These are phyloP conservation scores for Tuber umbilicatum DNA, from an alignment of 495 filamentous ascomycete genomes.

Conservation along the genomic window DNA sequence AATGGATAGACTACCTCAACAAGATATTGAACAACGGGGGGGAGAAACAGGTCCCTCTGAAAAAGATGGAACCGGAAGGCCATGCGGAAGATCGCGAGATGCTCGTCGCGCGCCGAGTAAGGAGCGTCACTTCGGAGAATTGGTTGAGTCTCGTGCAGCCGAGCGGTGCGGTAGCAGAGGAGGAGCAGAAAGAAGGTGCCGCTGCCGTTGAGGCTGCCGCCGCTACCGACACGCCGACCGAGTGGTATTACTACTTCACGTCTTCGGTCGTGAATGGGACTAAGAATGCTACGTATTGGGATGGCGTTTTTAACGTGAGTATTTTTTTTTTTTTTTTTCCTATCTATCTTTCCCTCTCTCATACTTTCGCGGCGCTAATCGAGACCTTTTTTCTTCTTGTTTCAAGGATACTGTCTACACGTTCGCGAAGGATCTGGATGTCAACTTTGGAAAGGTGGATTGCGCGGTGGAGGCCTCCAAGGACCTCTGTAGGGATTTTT, in stretches of 20 bases:
- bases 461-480: constrained; percentile 25
- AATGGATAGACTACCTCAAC: constrained; percentile 27
- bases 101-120: constrained; percentile 29
- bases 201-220: constrained; percentile 11
- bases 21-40: constrained; percentile 14
- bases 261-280: constrained; percentile 32
- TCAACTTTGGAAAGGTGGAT: constrained; percentile 38
- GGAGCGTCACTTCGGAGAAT: constrained; percentile 37
- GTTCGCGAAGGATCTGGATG: constrained; percentile 19
- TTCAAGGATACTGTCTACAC: constrained; percentile 21
- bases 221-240: constrained; percentile 17
- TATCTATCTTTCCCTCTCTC: background rate
- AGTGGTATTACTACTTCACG: constrained; percentile 40
- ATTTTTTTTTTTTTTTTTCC: background rate
- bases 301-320: constrained; percentile 37
- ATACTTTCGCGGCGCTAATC: constrained; percentile 11
- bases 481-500: constrained; percentile 32
- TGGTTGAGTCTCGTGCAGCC: constrained; percentile 32
- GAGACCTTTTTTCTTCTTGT: background rate
- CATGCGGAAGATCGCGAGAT: constrained; percentile 19
- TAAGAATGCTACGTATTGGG: constrained; percentile 36
- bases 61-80: constrained; percentile 1
- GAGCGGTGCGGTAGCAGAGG: background rate
- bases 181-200: constrained; percentile 13
- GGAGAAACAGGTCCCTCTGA: constrained; percentile 17